Percentiles rank a stretch among this genome's conserved stretches.
Evolutionary conservation across 306 rosid species (phyloP).

Genomic region (Castanea mollissima): DNA sequence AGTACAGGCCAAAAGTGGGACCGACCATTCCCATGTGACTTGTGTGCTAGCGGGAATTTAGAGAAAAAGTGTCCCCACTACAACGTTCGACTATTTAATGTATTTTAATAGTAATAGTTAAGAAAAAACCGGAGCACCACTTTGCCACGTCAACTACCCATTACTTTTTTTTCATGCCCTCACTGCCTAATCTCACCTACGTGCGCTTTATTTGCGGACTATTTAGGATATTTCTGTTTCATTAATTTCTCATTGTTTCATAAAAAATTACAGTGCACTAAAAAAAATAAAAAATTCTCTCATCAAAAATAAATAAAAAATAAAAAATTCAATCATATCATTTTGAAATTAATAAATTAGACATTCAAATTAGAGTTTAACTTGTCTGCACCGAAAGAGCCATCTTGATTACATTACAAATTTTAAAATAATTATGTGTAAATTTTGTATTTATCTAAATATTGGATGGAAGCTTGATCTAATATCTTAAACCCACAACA

Average conservation of each 20-base stretch:
- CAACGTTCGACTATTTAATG: conserved; percentile 28
- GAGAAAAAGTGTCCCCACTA: conserved; percentile 23
- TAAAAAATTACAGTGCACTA: too few relatives aligned
- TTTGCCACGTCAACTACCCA: conserved; percentile 29
- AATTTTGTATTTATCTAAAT: fast-evolving
- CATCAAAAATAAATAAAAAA: too few relatives aligned
- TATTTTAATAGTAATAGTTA: neutral
- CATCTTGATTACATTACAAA: fast-evolving
- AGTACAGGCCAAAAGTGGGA: neutral
- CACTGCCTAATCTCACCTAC: neutral
- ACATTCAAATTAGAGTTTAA: too few relatives aligned
- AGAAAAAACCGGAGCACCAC: neutral
- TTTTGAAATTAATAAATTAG: too few relatives aligned
- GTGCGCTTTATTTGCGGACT: conserved; percentile 22
- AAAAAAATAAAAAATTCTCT: too few relatives aligned
- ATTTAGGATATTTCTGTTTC: neutral
- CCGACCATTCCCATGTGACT: conserved; percentile 21
- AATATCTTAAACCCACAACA: too few relatives aligned
- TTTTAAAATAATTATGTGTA: too few relatives aligned
- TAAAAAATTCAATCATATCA: too few relatives aligned
- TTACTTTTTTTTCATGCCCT: conserved; percentile 13
- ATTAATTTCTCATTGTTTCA: neutral
- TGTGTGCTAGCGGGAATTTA: conserved; percentile 2
- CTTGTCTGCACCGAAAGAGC: fast-evolving
- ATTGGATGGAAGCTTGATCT: fast-evolving